Base-by-base conservation (phyloP, 1,284 basidiomycete species). In the Ganoderma sinense region DNA sequence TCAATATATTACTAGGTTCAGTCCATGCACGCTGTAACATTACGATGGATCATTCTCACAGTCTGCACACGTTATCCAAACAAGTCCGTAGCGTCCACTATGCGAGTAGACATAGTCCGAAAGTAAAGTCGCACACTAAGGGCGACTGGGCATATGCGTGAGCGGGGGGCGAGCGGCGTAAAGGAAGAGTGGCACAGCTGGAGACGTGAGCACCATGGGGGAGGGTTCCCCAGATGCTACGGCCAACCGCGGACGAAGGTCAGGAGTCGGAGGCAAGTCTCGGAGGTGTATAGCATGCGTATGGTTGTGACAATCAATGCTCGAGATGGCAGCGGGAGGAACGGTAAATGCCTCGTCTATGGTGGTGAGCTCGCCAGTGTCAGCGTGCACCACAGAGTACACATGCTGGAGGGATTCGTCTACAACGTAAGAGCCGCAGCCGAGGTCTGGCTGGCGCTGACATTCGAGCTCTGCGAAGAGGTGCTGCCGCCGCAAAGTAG, bases 201-300 rank as follows among this genome's bases (percentile, higher is more conserved):
- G 69, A 7, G 69, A 61, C 1, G 65, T 66, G 40, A 70, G 66
- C 26, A 65, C 18, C 40, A 67, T 70, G 23, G 65, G 69, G 58
- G 69, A 67, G 26, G 69, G 66, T 31, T 39, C 56, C n/a, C 18
- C 56, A 14, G 66, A 67, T 18, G 43, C 59, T 26, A 39, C 62
- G 33, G 56, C 58, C 16, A 20, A 26, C 31, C 61, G 43, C 23
- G 65, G 69, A 43, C 48, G 69, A 40, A 70, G 62, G n/a, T 60
- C 51, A 3, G 69, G 69, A 23, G 69, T 59, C 6, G 33, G 56
- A n/a, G 36, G 56, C 23, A 53, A 53, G 48, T 53, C 48, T 23
- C 13, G 23, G 13, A 53, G 48, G 26, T 53, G 48, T 3, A 26
- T 14, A 14, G n/a, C 4, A 23, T 53, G 23, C 5, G 14, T 4